phyloP scores from a whole-genome alignment of 805 yeast species.

The Monosporozyma aerobia region DNA sequence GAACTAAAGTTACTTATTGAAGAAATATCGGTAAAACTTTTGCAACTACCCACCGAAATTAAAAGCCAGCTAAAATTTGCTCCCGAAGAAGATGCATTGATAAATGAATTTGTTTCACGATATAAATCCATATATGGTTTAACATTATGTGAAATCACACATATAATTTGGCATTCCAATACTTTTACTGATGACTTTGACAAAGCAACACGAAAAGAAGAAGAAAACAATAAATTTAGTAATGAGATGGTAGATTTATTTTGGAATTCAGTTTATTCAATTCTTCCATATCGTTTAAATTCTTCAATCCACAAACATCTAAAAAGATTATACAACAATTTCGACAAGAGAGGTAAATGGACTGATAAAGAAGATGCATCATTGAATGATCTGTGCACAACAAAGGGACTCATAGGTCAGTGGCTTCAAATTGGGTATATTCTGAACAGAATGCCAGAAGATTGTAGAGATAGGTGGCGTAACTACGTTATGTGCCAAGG shows the following conservation, averaged over 20 bases:
- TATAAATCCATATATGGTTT: slow-evolving; percentile 52
- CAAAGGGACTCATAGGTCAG: slow-evolving; percentile 53
- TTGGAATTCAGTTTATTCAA: slow-evolving; percentile 74
- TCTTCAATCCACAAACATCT: slow-evolving; percentile 86
- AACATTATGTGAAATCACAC: slow-evolving; percentile 56
- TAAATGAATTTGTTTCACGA: slow-evolving; percentile 56
- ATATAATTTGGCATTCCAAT: slow-evolving; percentile 76
- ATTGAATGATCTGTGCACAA: slow-evolving; percentile 47
- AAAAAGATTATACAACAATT: slow-evolving; percentile 72
- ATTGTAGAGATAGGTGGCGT: slow-evolving; percentile 89
- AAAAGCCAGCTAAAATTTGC: not conserved
- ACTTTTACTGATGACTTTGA: slow-evolving; percentile 45
- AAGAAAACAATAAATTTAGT: slow-evolving; percentile 18
- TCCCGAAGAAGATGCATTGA: slow-evolving; percentile 48
- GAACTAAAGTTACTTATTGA: not conserved
- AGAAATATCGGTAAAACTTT: slow-evolving; percentile 14
- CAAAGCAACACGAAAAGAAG: not conserved
- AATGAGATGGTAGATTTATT: slow-evolving; percentile 17
- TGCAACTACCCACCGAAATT: slow-evolving; percentile 12
- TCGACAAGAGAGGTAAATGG: slow-evolving; percentile 83
- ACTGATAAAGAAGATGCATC: slow-evolving; percentile 61
- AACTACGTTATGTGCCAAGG: slow-evolving; percentile 83
- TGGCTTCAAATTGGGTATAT: slow-evolving; percentile 74
- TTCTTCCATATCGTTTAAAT: slow-evolving; percentile 68
- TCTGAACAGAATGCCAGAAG: slow-evolving; percentile 89